phyloP scores from a whole-genome alignment of 371 early-diverging fungal genomes.

The Paramicrosporidium saccamoebae region DNA sequence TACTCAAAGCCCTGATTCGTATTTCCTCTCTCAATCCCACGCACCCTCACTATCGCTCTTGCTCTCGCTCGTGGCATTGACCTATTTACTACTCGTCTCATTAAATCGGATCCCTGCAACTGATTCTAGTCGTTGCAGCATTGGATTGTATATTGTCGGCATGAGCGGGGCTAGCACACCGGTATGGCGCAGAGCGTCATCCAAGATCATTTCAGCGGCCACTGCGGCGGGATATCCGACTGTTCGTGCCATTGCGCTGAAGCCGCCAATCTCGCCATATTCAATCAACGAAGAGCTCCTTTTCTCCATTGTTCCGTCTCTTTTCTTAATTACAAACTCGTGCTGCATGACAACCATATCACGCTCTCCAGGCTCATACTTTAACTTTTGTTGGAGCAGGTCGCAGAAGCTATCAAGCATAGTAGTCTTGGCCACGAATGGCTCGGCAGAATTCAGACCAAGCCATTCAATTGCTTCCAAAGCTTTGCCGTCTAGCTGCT shows the following conservation, averaged over 20 bases:
- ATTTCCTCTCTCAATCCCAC: no score
- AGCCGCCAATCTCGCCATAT: slow-evolving; percentile 62
- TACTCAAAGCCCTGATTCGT: no score
- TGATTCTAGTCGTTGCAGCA: slow-evolving; percentile 46
- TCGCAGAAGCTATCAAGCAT: slow-evolving; percentile 76
- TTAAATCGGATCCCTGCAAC: no score
- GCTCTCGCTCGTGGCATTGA: no score
- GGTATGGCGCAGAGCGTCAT: slow-evolving; percentile 26
- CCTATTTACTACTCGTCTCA: no score
- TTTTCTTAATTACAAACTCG: slow-evolving; percentile 56
- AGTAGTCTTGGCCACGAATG: slow-evolving; percentile 22
- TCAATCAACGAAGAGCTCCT: slow-evolving; percentile 65
- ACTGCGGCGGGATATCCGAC: slow-evolving; percentile 91
- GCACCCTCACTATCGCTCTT: no score
- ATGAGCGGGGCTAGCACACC: slow-evolving; percentile 86
- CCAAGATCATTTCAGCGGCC: slow-evolving; percentile 57
- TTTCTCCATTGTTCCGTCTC: slow-evolving; percentile 33
- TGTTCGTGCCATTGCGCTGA: slow-evolving; percentile 85
- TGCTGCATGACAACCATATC: slow-evolving; percentile 92
- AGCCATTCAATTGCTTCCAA: slow-evolving; percentile 62
- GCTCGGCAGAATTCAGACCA: slow-evolving; percentile 26
- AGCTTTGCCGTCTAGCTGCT: slow-evolving; percentile 8
- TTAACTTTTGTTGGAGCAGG: slow-evolving; percentile 67
- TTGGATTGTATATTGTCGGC: slow-evolving; percentile 49
- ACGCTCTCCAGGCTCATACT: slow-evolving; percentile 59